phyloP scores from a whole-genome alignment of 1,284 basidiomycete genomes.

The Pseudozyma sp. region DNA sequence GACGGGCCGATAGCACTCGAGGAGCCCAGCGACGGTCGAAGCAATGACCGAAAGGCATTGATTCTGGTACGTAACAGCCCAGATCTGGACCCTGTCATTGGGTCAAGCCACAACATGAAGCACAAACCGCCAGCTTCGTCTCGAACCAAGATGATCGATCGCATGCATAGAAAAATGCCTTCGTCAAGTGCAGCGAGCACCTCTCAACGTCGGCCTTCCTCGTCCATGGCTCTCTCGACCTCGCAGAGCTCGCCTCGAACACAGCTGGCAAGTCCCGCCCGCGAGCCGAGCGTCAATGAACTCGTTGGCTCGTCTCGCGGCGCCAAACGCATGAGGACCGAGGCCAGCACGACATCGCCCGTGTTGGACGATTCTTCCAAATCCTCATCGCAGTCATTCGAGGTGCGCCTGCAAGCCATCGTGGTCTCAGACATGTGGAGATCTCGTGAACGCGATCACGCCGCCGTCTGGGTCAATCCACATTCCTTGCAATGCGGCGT shows the following conservation, averaged over 20 bases:
- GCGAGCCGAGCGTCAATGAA: not conserved
- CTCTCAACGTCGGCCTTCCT: not conserved
- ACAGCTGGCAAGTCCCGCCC: not conserved
- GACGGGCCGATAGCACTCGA: slow-evolving; percentile 17
- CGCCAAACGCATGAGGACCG: slow-evolving; percentile 20
- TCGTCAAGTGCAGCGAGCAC: not conserved
- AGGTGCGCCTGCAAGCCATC: slow-evolving; percentile 18
- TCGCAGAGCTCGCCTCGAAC: not conserved
- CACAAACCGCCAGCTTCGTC: not conserved
- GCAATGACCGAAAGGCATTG: not conserved
- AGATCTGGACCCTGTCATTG: not conserved
- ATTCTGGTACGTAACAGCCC: not conserved
- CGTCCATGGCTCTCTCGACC: not conserved
- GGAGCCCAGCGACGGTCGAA: slow-evolving; percentile 2
- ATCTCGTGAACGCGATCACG: slow-evolving; percentile 3
- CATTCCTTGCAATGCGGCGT: slow-evolving; percentile 2
- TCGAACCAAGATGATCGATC: slow-evolving; percentile 6
- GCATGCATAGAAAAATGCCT: slow-evolving; percentile 11
- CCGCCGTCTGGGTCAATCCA: not conserved
- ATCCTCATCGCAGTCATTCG: not conserved
- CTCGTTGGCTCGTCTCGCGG: not conserved
- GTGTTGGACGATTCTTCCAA: too few species aligned
- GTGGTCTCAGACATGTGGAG: slow-evolving; percentile 36
- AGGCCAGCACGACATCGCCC: not conserved
- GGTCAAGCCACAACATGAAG: not conserved